These are phyloP conservation scores for Gossypium schwendimanii DNA, from an alignment of 441 rosid genomes.

Conservation along the genomic window DNA sequence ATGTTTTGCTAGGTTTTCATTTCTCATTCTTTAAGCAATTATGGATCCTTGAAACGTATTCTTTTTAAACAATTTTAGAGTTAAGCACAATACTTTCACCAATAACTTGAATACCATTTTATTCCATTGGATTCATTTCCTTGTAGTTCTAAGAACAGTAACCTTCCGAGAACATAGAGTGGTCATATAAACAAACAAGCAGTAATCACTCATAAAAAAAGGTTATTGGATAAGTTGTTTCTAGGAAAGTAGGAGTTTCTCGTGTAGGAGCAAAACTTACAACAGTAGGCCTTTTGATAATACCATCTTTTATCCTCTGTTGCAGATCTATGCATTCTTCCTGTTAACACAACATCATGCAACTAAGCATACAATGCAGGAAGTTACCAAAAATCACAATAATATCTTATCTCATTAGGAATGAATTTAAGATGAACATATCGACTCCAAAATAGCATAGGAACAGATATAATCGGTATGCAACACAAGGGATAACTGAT, in stretches of 20 bases:
- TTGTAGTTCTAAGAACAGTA: background rate
- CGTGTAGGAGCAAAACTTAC: constrained; percentile 25
- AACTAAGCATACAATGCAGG: background rate
- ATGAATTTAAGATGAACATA: background rate
- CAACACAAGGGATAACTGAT: background rate
- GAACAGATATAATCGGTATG: background rate
- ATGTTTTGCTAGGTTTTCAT: background rate
- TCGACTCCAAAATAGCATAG: background rate
- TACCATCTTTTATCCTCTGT: constrained; percentile 31
- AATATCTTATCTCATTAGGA: background rate
- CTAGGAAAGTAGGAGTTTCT: background rate
- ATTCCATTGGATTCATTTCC: background rate
- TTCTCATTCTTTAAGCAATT: background rate
- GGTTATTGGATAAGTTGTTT: background rate
- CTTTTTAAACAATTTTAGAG: background rate
- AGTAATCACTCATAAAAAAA: background rate
- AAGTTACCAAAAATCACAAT: background rate
- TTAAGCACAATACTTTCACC: background rate
- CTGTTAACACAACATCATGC: constrained; percentile 20
- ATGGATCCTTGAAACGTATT: background rate
- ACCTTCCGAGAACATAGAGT: background rate
- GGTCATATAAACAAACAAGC: background rate
- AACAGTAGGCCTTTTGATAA: constrained; percentile 27
- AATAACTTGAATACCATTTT: background rate
- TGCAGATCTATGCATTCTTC: constrained; percentile 39